Base-by-base conservation (phyloP, 805 yeast species). In the Ogataea pilisensis region DNA sequence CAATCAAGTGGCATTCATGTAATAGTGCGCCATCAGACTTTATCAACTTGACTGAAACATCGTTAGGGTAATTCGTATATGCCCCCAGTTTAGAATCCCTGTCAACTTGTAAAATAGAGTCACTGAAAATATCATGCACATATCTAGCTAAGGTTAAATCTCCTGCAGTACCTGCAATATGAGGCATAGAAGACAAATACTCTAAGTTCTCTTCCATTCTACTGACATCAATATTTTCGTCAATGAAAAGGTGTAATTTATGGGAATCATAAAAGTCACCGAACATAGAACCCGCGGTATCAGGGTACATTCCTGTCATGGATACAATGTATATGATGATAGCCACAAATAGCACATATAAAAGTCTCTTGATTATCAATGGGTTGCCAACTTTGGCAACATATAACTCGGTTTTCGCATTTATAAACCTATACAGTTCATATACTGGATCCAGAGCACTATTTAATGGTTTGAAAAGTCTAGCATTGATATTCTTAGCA, bases 121-220 rank as follows among this genome's bases (percentile, higher is more conserved):
- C 72, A 18, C 62, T 57, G 62, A 85, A 77, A 36, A 76, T 75
- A 19, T 73, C 74, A 44, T 76, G 70, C 13, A 90, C 68, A 56
- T 82, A 88, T 43, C 73, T 69, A 2, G 88, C 81, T 28, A 89
- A 63, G 0, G 91, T 74, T 44, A 78, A 61, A 59, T 88, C 96
- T 16, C 95, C 98, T 13, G 78, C 75, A 2, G 97, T 82, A 3
- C 98, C 98, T 0, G 96, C 79, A 48, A 83, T 63, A 58, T 89
- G 97, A 3, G 95, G 88, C 79, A 88, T 78, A 7, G 85, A 75
- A 21, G 90, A 79, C 19, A 88, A 57, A 52, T 85, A 86, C 50
- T 85, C 84, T 42, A 84, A 54, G 46, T 81, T 78, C 34, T 76
- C 80, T 52, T 80, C 80, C 60, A 91, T 68, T 18, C 76, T 60